Evolutionary conservation across 495 filamentous ascomycete genomes (phyloP).

Genomic region (Penicillium canescens): DNA sequence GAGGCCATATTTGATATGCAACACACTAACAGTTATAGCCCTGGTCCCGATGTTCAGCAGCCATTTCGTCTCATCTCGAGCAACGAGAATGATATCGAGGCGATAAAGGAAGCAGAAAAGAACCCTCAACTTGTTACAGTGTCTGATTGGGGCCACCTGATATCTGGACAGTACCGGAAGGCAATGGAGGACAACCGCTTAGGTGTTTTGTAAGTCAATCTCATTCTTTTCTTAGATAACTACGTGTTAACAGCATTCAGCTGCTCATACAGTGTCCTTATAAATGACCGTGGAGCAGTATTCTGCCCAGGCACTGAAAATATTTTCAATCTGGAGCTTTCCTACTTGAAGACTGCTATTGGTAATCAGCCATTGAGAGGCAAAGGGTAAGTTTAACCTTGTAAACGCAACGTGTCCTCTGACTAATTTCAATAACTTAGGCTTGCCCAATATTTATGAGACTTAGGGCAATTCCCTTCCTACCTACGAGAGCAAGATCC

Average conservation of each 20-base stretch:
- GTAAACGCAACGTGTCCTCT: background rate
- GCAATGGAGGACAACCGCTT: constrained; percentile 36
- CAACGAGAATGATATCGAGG: constrained; percentile 35
- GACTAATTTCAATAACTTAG: constrained; percentile 6
- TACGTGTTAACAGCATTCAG: constrained; percentile 8
- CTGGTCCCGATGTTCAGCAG: constrained; percentile 24
- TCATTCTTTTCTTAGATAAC: background rate
- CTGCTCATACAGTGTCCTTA: constrained; percentile 50
- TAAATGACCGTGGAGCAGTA: constrained; percentile 55
- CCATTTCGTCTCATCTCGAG: constrained; percentile 51
- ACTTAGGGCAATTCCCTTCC: constrained; percentile 28
- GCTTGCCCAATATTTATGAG: constrained; percentile 31
- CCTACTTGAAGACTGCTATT: constrained; percentile 30
- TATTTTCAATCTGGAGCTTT: constrained; percentile 30
- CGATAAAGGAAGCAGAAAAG: constrained; percentile 47
- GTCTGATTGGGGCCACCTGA: constrained; percentile 54
- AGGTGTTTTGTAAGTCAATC: constrained; percentile 34
- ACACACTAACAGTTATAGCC: constrained; percentile 22
- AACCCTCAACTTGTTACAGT: constrained; percentile 48
- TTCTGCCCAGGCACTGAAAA: constrained; percentile 42
- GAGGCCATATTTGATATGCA: background rate
- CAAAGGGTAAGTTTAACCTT: constrained; percentile 43
- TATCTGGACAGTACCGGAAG: constrained; percentile 42
- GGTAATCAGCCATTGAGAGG: constrained; percentile 41
- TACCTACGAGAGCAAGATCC: constrained; percentile 34